These are phyloP conservation scores for Tarenaya hassleriana DNA, from an alignment of 345 rosid species.

Conservation along the genomic window DNA sequence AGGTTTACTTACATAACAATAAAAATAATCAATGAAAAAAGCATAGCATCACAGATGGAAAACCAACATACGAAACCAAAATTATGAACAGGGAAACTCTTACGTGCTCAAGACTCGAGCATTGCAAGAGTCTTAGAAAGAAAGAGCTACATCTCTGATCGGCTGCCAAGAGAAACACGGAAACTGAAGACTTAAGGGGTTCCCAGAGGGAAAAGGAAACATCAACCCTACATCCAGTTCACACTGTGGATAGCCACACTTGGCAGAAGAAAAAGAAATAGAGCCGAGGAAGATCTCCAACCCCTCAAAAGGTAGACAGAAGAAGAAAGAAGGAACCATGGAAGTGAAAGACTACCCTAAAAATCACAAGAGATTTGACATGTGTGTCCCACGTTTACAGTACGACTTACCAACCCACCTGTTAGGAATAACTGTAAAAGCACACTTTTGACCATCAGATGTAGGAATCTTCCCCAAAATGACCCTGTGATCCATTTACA, in stretches of 20 bases:
- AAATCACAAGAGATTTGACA: conserved; percentile 6
- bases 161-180: too few relatives aligned
- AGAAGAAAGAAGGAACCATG: not conserved
- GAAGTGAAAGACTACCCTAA: conserved; percentile 11
- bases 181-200: too few relatives aligned
- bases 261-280: not conserved
- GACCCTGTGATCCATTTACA: conserved; percentile 81
- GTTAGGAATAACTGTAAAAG: conserved; percentile 75
- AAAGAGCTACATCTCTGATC: not conserved
- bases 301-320: not conserved
- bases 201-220: not conserved
- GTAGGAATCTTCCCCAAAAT: conserved; percentile 88
- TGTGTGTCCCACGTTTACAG: conserved; percentile 26
- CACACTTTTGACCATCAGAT: conserved; percentile 82
- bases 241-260: conserved; percentile 4
- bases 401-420: conserved; percentile 91
- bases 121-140: not conserved
- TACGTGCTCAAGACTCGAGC: too few relatives aligned
- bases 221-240: conserved; percentile 12
- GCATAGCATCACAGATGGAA: too few relatives aligned
- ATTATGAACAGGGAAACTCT: too few relatives aligned
- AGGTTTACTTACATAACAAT: too few relatives aligned
- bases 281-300: conserved; percentile 1
- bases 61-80: too few relatives aligned
- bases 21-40: too few relatives aligned